Evolutionary conservation across 768 basidiomycete species (phyloP), one percentile per base, ranked within the genome.

Genomic region (Pleurotus eryngii): DNA sequence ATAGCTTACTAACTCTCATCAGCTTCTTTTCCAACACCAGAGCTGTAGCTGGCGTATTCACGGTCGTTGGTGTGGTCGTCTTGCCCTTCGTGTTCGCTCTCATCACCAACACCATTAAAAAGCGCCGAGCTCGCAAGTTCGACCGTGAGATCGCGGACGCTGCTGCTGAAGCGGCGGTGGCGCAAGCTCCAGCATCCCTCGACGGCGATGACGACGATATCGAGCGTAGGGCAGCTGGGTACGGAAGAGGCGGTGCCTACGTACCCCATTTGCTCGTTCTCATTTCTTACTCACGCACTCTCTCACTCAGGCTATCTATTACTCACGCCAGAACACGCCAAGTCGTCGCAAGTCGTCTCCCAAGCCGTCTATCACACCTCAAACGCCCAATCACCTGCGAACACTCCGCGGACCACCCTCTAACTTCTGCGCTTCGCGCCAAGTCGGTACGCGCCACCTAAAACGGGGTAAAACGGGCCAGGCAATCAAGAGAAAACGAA

Each of bases 101-200:
- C 26, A 59, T 81, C 46, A 78, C 81, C 39, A 82, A 78, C 57
- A 69, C 70, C 59, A 59, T 89, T 61, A 85, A 87, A 6, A 82
- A 89, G 0, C 84, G 85, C 5, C 83, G 86, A 1, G 84, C 83
- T 2, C 68, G 76, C 59, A 76, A 79, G 43, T 86, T 89, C 63
- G 90, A 92, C 66, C 76, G 77, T n/a, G 90, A 91, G 53, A 82
- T 90, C 40, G 84, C 81, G 12, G 84, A 84, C 49, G 89, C 88
- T 0, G 87, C 89, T 0, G 80, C 79, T 2, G 85, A 83, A n/a
- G n/a, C n/a, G 57, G 88, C 88, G 0, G 81, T 80, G 0, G 76
- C 81, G 0, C 75, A 74, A 17, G 74, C 79, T 0, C 83, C 82
- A 11, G 77, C 79, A 58, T 84, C 81, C 65, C 76, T 86, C 30